Evolutionary conservation across 305 asterid species (phyloP), one percentile per base, ranked within the genome.

Genomic region (Plantago lanceolata): DNA sequence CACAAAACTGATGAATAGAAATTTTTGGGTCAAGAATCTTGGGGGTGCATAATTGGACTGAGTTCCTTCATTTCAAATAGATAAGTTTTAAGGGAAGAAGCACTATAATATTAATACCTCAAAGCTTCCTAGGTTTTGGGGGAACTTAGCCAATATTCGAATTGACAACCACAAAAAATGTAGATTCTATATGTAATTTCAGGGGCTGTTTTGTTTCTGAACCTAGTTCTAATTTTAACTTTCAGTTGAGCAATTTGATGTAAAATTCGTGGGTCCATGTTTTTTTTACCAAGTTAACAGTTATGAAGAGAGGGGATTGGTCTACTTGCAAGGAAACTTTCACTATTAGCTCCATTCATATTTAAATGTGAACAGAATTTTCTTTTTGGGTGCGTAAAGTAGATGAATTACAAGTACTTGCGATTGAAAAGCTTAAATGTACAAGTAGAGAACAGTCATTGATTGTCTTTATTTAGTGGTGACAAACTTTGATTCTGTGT

Each of bases 141-240:
- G 28, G 28, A 24, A 24, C 28, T 24, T 24, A 3, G 28, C 28
- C 28, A 24, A 24, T 24, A 3, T 24, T 24, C 5, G 24, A 33
- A 45, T 26, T 14, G 7, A 62, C 47, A 44, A n/a, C 45, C 24
- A 48, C 56, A 18, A 19, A 40, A n/a, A n/a, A n/a, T n/a, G n/a
- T 18, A 21, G 31, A 53, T 65, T 59, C 55, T 64, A 54, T 45
- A 47, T 68, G 29, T 50, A 20, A 19, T 56, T 28, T 63, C 70
- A 55, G 43, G 57, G 70, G 49, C 63, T 19, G 20, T 49, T 31
- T 21, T 17, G 28, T 33, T 28, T 26, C 14, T 24, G 47, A 49
- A 44, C 55, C 59, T 43, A 49, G 48, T 24, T 20, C 37, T 31
- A 17, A 17, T 29, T 51, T 48, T 66, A 59, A 64, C 37, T 49